Conservation (phyloP, 495 filamentous ascomycete genomes). For the Neurospora sp. region DNA sequence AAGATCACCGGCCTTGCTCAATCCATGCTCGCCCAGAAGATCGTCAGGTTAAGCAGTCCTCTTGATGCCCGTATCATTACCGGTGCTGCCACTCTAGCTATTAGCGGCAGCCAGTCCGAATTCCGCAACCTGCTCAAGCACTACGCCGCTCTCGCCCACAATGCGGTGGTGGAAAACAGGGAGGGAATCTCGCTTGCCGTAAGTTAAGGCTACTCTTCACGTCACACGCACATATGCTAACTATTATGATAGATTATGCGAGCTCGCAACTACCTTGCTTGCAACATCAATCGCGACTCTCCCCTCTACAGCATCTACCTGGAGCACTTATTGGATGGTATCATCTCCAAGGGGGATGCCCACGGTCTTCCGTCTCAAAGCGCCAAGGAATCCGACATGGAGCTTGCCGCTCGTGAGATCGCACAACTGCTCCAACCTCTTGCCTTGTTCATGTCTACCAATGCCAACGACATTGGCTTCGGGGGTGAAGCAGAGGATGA, state of each 20-base stretch:
- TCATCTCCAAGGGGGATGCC: slow-evolving; percentile 81
- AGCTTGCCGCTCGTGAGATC: slow-evolving; percentile 76
- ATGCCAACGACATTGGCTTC: slow-evolving; percentile 36
- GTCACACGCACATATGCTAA: slow-evolving; percentile 9
- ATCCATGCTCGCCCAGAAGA: slow-evolving; percentile 89
- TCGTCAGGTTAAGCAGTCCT: slow-evolving; percentile 64
- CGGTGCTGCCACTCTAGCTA: slow-evolving; percentile 67
- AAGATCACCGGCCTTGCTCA: slow-evolving; percentile 93
- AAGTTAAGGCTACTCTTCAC: slow-evolving; percentile 25
- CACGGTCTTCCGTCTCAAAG: slow-evolving; percentile 38
- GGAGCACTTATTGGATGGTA: slow-evolving; percentile 71
- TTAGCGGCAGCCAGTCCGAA: slow-evolving; percentile 63
- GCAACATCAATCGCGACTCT: slow-evolving; percentile 53
- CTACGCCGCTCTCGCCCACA: slow-evolving; percentile 60
- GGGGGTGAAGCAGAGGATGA: slow-evolving; percentile 45
- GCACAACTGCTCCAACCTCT: slow-evolving; percentile 72
- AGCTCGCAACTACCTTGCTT: slow-evolving; percentile 70
- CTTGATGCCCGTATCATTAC: slow-evolving; percentile 77
- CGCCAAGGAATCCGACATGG: slow-evolving; percentile 58
- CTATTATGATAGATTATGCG: slow-evolving; percentile 43
- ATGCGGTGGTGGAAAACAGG: slow-evolving; percentile 58
- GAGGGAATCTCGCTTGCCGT: slow-evolving; percentile 50
- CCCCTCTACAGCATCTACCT: slow-evolving; percentile 69
- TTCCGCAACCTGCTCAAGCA: slow-evolving; percentile 78
- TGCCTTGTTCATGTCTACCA: slow-evolving; percentile 58